Percentiles rank a stretch among this genome's conserved stretches.
phyloP scores from a whole-genome alignment of 768 basidiomycete genomes.

The Leccinum barrowsii region DNA sequence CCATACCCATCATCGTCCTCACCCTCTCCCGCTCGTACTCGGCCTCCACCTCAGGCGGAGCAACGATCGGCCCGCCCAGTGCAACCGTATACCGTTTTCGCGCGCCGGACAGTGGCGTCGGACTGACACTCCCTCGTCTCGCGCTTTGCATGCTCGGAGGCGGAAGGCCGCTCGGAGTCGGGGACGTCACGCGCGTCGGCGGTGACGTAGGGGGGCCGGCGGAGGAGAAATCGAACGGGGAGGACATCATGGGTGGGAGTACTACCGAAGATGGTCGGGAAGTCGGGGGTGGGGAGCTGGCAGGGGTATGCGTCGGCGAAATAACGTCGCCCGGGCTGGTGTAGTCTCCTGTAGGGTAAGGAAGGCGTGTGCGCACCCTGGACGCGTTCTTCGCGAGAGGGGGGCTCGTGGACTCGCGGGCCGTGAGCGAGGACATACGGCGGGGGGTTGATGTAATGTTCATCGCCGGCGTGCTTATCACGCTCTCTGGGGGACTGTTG shows the following conservation, averaged over 20 bases:
- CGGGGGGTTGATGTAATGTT: constrained; percentile 28
- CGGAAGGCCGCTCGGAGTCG: constrained; percentile 35
- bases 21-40: constrained; percentile 29
- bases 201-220: constrained; percentile 17
- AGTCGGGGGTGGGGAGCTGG: constrained; percentile 44
- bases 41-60: constrained; percentile 25
- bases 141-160: constrained; percentile 38
- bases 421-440: constrained; percentile 37
- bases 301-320: constrained; percentile 32
- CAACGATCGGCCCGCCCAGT: constrained; percentile 67
- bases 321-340: constrained; percentile 55
- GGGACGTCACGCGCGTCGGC: constrained; percentile 21
- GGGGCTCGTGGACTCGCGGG: constrained; percentile 61
- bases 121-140: constrained; percentile 56
- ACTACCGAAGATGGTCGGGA: constrained; percentile 41
- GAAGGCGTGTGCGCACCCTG: constrained; percentile 47
- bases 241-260: constrained; percentile 34
- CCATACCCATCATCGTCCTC: constrained; percentile 34
- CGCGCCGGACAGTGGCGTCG: constrained; percentile 53
- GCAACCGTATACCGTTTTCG: constrained; percentile 86
- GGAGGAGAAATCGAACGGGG: constrained; percentile 20
- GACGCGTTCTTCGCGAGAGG: constrained; percentile 41
- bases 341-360: constrained; percentile 84
- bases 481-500: constrained; percentile 13
- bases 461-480: constrained; percentile 12